Evolutionary conservation across 768 basidiomycete genomes (phyloP), one percentile per base, ranked within the genome.

Genomic region (Leccinum fibrillosum): DNA sequence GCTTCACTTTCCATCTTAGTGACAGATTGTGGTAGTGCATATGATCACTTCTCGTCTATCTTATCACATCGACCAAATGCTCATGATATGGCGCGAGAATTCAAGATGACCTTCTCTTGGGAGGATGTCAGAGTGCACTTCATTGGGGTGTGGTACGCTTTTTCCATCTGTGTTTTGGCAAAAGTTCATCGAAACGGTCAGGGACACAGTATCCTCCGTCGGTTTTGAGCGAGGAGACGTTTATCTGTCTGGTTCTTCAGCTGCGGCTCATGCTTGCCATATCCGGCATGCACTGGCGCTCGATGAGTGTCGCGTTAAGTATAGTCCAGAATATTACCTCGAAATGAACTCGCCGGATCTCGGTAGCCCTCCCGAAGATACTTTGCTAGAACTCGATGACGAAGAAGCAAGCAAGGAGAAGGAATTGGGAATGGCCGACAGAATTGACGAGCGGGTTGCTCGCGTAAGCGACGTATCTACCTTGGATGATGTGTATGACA

Each of bases 141-240:
- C 55, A 69, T 83, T 28, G 82, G 82, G 1, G 76, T 79, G 11
- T 82, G 79, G 81, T 80, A 57, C 4, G 81, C 62, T 47, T 12
- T 11, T 52, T 26, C 10, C 13, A 15, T 53, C 19, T 5, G 61
- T n/a, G 25, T n/a, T 64, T 35, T 4, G 12, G 15, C 32, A 6
- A 1, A 26, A 11, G 17, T 9, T 35, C 19, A 30, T 28, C 10
- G 37, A 8, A 47, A 30, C 3, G 17, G 30, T 30, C 54, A 86
- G 85, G 83, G 86, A 88, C 58, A 86, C 85, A 2, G 85, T 88
- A 7, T 78, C 80, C 42, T 86, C 84, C 0, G 83, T 86, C 23
- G 84, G 84, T 11, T 50, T 83, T 42, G 74, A 85, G 54, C 77
- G 57, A 42, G 60, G 79, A 2, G 75, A 76, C 37, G 71, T 80